Conservation (phyloP, 371 early-diverging fungal genomes). For the Umbelopsis sp. region DNA sequence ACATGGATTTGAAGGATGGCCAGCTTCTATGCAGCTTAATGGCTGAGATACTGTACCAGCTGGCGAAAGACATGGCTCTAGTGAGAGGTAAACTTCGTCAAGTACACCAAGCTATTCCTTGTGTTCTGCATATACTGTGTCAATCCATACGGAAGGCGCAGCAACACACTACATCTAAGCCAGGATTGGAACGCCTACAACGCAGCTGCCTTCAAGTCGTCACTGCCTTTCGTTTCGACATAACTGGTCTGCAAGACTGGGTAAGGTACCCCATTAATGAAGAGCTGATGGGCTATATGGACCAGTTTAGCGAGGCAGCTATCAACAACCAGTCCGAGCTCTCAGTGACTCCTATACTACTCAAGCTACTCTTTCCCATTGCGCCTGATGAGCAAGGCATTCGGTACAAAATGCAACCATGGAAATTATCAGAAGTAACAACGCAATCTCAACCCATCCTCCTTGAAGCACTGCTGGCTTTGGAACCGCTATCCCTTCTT, state of each 20-base stretch:
- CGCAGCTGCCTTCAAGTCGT: not conserved
- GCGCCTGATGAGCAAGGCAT: not conserved
- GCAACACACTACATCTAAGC: not conserved
- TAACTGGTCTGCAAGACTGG: slow-evolving; percentile 11
- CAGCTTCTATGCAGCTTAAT: not conserved
- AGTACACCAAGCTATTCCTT: slow-evolving; percentile 1
- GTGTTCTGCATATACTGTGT: slow-evolving; percentile 3
- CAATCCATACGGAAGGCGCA: not conserved
- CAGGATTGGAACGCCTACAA: not conserved
- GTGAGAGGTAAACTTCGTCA: slow-evolving; percentile 9
- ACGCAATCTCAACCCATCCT: not conserved
- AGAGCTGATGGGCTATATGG: not conserved
- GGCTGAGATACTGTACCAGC: slow-evolving; percentile 5
- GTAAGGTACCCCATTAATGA: not conserved
- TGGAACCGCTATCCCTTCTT: not conserved
- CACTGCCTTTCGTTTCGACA: slow-evolving; percentile 5
- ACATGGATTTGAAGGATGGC: not conserved
- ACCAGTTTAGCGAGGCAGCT: slow-evolving; percentile 3
- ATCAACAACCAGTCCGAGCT: slow-evolving; percentile 4
- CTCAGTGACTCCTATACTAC: not conserved
- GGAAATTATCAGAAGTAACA: not conserved
- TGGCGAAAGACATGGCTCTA: slow-evolving; percentile 15
- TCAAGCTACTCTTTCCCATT: slow-evolving; percentile 5
- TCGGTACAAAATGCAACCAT: not conserved
- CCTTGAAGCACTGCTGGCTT: not conserved